phyloP scores from a whole-genome alignment of 495 filamentous ascomycete genomes.

The Chaetomium cochliodes region DNA sequence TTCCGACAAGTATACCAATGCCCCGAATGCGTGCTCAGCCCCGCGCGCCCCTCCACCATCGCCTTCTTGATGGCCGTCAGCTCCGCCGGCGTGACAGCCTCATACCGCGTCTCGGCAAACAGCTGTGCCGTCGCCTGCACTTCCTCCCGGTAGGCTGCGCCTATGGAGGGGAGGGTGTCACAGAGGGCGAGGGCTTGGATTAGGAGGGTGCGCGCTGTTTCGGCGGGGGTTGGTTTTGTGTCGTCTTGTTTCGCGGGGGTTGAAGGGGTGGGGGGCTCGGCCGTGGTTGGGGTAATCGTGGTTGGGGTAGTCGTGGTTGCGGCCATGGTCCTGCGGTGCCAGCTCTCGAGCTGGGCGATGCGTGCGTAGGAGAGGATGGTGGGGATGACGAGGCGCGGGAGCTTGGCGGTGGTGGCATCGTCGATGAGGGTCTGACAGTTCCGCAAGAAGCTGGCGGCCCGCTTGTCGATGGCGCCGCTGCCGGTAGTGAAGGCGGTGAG shows the following conservation, averaged over 20 bases:
- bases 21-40: conserved; percentile 36
- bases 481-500: not conserved
- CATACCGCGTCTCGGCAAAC: conserved; percentile 28
- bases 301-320: not conserved
- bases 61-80: conserved; percentile 33
- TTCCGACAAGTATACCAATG: conserved; percentile 41
- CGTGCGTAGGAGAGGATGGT: conserved; percentile 24
- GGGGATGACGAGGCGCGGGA: conserved; percentile 23
- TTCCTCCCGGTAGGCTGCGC: conserved; percentile 21
- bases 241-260: not conserved
- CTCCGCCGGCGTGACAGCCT: conserved; percentile 34
- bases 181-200: conserved; percentile 22
- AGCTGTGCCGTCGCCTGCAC: conserved; percentile 26
- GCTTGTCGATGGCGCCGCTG: not conserved
- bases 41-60: conserved; percentile 35
- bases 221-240: not conserved
- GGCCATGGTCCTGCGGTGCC: conserved; percentile 5
- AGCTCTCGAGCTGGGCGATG: conserved; percentile 14
- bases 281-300: not conserved
- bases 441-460: not conserved
- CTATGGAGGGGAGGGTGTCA: conserved; percentile 27
- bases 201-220: conserved; percentile 14
- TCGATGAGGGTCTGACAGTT: conserved; percentile 7
- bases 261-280: not conserved
- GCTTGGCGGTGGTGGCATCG: conserved; percentile 14